Evolutionary conservation across 345 rosid genomes (phyloP).

Genomic region (Hirschfeldia incana): DNA sequence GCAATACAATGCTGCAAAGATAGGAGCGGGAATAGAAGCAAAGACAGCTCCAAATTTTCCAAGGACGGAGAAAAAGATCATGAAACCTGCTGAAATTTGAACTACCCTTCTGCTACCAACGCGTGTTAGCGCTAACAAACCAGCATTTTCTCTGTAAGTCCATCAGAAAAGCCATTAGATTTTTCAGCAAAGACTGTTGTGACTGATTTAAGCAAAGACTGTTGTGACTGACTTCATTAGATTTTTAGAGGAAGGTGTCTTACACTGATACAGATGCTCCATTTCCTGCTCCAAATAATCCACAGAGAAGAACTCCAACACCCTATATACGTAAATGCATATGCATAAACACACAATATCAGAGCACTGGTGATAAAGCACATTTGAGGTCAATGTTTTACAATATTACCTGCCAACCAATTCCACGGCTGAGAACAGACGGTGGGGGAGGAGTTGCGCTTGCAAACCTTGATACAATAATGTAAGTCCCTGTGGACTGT

Average conservation of each 20-base stretch:
- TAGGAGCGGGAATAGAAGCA: slow-evolving; percentile 88
- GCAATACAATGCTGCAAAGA: slow-evolving; percentile 68
- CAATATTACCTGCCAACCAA: slow-evolving; percentile 90
- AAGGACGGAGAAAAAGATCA: slow-evolving; percentile 93
- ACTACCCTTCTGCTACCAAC: slow-evolving; percentile 95
- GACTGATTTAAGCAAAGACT: background rate
- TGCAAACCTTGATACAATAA: slow-evolving; percentile 82
- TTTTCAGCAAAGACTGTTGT: background rate
- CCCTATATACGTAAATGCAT: slow-evolving; percentile 53
- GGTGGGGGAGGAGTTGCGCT: slow-evolving; percentile 95
- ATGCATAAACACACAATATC: background rate
- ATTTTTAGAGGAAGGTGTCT: slow-evolving; percentile 28
- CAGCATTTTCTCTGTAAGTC: slow-evolving; percentile 30
- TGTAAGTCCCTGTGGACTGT: slow-evolving; percentile 91
- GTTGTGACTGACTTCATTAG: background rate
- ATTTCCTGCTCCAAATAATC: slow-evolving; percentile 92
- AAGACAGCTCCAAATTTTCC: slow-evolving; percentile 92
- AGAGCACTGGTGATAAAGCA: background rate
- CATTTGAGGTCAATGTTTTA: background rate
- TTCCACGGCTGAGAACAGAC: slow-evolving; percentile 90
- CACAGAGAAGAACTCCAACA: slow-evolving; percentile 84
- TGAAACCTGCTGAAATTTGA: slow-evolving; percentile 89
- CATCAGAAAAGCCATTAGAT: background rate
- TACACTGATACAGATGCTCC: slow-evolving; percentile 92
- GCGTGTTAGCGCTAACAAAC: slow-evolving; percentile 79